These are phyloP conservation scores for Phialophora verrucosa DNA, from an alignment of 2,329 filamentous ascomycete species.

Conservation along the genomic window DNA sequence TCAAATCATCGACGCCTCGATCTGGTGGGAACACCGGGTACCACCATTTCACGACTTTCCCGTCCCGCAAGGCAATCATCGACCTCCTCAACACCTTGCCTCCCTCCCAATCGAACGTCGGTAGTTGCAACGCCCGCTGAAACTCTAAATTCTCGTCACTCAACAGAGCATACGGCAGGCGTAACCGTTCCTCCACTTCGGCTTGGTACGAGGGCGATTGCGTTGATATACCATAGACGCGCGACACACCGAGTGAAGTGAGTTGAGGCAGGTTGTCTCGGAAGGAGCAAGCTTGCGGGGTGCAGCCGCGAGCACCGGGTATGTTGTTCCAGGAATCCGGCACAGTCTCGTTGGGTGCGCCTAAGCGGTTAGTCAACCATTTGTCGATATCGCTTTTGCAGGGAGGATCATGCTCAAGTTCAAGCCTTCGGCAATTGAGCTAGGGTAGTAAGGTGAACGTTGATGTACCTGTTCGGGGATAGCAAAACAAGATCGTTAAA, in stretches of 20 bases:
- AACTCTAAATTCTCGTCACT: constrained; percentile 49
- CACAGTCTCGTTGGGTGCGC: constrained; percentile 49
- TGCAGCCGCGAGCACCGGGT: constrained; percentile 53
- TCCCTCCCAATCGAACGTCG: constrained; percentile 50
- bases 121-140: constrained; percentile 45
- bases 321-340: constrained; percentile 51
- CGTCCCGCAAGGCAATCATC: constrained; percentile 48
- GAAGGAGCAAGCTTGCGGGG: constrained; percentile 54
- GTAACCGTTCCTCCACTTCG: constrained; percentile 47
- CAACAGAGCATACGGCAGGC: constrained; percentile 50
- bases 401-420: neutral
- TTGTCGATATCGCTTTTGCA: neutral
- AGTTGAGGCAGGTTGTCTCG: constrained; percentile 45
- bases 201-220: constrained; percentile 50
- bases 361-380: constrained; percentile 39
- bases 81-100: constrained; percentile 48
- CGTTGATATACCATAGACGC: constrained; percentile 50
- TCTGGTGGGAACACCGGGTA: constrained; percentile 54
- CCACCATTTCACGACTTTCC: constrained; percentile 49
- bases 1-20: constrained; percentile 48
- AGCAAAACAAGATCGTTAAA: constrained; percentile 52
- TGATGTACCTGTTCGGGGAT: constrained; percentile 41
- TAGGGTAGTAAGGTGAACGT: neutral
- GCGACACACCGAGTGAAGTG: constrained; percentile 41
- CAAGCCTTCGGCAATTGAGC: neutral